Conservation (phyloP, 2,329 filamentous ascomycete species). For the Diaporthe citrichinensis region DNA sequence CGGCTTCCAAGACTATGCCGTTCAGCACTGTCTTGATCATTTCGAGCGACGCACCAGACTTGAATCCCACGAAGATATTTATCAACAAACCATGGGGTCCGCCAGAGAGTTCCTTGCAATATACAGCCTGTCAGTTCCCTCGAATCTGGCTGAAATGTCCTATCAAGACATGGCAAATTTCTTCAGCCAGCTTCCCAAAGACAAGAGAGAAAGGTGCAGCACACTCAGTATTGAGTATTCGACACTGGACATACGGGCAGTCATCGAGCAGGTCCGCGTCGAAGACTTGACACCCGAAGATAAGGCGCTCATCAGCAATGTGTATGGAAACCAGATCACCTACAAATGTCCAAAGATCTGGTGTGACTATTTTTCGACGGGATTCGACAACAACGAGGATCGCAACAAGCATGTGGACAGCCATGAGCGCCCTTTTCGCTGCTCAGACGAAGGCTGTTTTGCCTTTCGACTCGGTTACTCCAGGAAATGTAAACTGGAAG, state of each 20-base stretch:
- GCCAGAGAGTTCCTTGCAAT: neutral
- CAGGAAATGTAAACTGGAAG: neutral
- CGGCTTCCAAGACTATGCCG: conserved; percentile 4
- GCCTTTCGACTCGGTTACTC: neutral
- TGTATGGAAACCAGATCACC: neutral
- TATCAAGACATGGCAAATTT: neutral
- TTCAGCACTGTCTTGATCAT: conserved; percentile 8
- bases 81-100: neutral
- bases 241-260: neutral
- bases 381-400: neutral
- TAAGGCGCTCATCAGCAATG: neutral
- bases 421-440: conserved; percentile 24
- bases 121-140: neutral
- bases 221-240: neutral
- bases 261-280: neutral
- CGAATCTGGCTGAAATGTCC: neutral
- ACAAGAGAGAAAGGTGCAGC: conserved; percentile 3
- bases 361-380: conserved; percentile 3
- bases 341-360: conserved; percentile 12
- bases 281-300: neutral
- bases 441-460: neutral
- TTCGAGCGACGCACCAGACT: neutral
- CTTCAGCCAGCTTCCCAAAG: neutral
- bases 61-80: neutral
- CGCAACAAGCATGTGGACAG: neutral